Evolutionary conservation across 2,329 filamentous ascomycete species (phyloP), one percentile per base, ranked within the genome.

Genomic region (Magnaporthiopsis rhizophila): DNA sequence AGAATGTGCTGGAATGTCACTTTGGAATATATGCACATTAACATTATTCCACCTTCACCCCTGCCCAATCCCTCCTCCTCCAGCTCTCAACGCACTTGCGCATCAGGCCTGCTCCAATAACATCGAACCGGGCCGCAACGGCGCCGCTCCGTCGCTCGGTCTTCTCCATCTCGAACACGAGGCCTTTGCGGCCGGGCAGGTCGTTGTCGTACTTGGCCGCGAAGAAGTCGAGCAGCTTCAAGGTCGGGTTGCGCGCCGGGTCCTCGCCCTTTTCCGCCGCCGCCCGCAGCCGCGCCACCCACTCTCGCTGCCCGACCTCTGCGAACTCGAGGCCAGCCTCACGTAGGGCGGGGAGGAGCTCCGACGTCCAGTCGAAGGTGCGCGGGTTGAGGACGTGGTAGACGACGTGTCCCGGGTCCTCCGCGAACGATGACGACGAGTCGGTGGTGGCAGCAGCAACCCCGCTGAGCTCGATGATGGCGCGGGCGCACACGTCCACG

Each of bases 171-270:
- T 73, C 71, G 62, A 80, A 81, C 0, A 73, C 71, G 8, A 79
- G 70, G 0, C 73, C 76, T 28, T 73, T 72, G 30, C 75, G 69
- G 0, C 72, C 74, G 0, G 75, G 72, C 4, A 69, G 72, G 26
- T 78, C 77, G 58, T 79, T 77, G 69, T 71, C 71, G 53, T 81
- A 82, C 67, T 81, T 81, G n/a, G 67, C 69, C 1, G 75, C 72
- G 65, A 83, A 85, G 73, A 83, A 86, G 58, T 83, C 81, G 0
- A 83, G 65, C 1, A 85, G 73, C 70, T 84, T 84, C 67, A 83
- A 76, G 0, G 80, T 77, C 13, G 83, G 82, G 67, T 85, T 85
- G 21, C 67, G 70, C 0, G 74, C 62, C 30, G 62, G 56, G 56
- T 63, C 62, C 15, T 63, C 50, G 24, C 34, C 62, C 15, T 34